A percentile compares a stretch with the other conserved stretches of the same genome.
Evolutionary conservation across 2,329 filamentous ascomycete species (phyloP).

Genomic region (Colletotrichum salicis): DNA sequence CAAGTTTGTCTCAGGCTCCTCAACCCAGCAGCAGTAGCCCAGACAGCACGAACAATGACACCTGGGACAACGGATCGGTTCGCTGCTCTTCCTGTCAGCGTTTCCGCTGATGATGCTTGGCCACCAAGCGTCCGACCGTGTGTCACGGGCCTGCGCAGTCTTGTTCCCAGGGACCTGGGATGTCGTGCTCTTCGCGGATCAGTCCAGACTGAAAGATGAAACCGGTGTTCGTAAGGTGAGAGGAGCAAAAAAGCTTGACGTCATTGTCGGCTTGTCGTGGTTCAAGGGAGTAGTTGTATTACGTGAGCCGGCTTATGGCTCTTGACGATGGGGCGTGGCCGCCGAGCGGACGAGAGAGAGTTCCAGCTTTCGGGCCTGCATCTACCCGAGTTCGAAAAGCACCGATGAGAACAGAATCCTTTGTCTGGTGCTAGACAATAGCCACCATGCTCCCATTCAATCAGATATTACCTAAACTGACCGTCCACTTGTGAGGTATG

Average conservation of each 20-base stretch:
- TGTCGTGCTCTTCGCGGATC: conserved; percentile 16
- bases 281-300: conserved; percentile 10
- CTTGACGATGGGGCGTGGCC: background rate
- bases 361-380: background rate
- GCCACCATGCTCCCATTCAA: background rate
- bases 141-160: conserved; percentile 23
- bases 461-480: background rate
- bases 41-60: background rate
- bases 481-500: background rate
- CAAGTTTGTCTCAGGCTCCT: conserved; percentile 3
- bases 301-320: conserved; percentile 13
- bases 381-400: background rate
- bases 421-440: background rate
- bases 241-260: conserved; percentile 2
- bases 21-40: background rate
- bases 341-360: background rate
- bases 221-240: conserved; percentile 17
- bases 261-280: conserved; percentile 17
- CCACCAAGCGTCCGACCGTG: conserved; percentile 14
- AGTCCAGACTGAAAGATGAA: conserved; percentile 28
- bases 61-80: background rate
- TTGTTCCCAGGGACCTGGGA: conserved; percentile 27
- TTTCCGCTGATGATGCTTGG: conserved; percentile 24
- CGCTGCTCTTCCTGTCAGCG: conserved; percentile 27
- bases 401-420: background rate